Evolutionary conservation across 148 eudicot species (phyloP), one percentile per base, ranked within the genome.

Genomic region (Camellia lanceoleosa): DNA sequence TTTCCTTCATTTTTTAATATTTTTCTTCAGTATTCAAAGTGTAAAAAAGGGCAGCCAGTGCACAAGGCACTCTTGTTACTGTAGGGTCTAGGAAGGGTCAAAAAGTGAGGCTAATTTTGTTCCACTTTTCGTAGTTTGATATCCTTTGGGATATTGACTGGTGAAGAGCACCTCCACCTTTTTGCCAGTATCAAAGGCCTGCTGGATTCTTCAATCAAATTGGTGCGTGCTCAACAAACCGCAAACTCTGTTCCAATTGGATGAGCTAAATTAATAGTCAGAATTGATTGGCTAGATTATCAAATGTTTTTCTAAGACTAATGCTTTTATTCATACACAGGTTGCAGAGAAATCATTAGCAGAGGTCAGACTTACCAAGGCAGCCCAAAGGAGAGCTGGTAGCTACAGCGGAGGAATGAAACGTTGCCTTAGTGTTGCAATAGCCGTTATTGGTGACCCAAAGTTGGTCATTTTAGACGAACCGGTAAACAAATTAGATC

Each of bases 391-490:
- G 72, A 89, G 98, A 88, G 84, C 91, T 44, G 83, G 92, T 41
- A 91, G 93, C 81, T 94, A 92, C 78, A 94, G 97, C 78, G 97
- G 98, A 78, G 98, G 97, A 84, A 94, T 92, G 97, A 94, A 82
- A 82, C 97, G 98, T 11, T 93, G 97, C 18, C 98, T 92, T 14
- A 94, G 97, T 84, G 88, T 94, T 80, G 97, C 97, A 71, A 87
- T 92, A 52, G 91, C 94, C 68, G 90, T 92, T 43, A 87, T 94
- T 81, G 98, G 94, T 78, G 91, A 94, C 80, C 98, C 98, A 62
- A 94, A 89, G 83, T 68, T 94, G 71, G 86, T 94, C 72, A 88
- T 94, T 67, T 80, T 94, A 85, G 98, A 94, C 84, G 98, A 94
- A 83, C 98, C 98, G 79, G 98, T 94, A 82, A 16, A 86, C 73